These are phyloP conservation scores for Populus hybrid DNA, from an alignment of 441 rosid species.

Conservation along the genomic window DNA sequence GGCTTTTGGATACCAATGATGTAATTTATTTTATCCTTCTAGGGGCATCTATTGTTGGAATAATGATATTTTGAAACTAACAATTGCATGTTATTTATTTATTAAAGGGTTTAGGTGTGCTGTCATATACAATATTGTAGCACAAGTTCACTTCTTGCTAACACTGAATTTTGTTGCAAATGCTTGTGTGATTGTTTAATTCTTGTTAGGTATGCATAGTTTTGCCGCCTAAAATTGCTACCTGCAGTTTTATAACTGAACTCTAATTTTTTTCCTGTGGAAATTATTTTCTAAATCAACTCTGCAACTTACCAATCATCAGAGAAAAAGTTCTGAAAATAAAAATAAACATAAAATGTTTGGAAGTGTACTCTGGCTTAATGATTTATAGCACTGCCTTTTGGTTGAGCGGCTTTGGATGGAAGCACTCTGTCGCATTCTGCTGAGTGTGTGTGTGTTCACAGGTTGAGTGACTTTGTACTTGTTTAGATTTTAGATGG, in stretches of 20 bases:
- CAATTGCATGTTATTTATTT: background rate
- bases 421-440: background rate
- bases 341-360: background rate
- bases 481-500: background rate
- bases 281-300: background rate
- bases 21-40: background rate
- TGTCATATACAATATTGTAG: background rate
- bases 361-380: background rate
- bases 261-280: background rate
- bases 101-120: background rate
- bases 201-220: background rate
- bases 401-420: background rate
- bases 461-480: background rate
- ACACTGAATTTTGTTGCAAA: background rate
- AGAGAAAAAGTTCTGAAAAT: background rate
- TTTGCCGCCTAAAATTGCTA: background rate
- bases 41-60: background rate
- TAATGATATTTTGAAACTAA: slow-evolving; percentile 1
- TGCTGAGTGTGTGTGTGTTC: too few species aligned
- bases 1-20: background rate
- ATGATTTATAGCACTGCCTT: background rate
- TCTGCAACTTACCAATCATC: background rate
- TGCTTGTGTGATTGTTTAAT: background rate
- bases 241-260: background rate
- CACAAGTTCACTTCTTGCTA: background rate